Conservation (phyloP, 2,329 filamentous ascomycete species). For the Venturiaceae sp. region DNA sequence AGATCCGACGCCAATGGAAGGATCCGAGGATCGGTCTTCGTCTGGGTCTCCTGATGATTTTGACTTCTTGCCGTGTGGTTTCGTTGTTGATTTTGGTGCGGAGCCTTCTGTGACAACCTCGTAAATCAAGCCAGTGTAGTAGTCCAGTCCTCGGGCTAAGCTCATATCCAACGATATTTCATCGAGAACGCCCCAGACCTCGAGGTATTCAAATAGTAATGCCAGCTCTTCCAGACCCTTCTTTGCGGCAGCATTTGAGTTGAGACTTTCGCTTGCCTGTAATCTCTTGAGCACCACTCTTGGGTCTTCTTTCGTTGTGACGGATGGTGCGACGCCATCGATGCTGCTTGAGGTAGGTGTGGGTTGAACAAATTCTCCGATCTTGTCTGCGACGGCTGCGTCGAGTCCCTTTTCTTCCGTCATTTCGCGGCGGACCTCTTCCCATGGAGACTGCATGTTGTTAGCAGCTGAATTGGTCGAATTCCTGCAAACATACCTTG, state of each 20-base stretch:
- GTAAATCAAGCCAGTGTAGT: constrained; percentile 86
- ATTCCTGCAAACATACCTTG: constrained; percentile 47
- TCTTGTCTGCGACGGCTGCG: constrained; percentile 69
- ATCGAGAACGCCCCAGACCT: constrained; percentile 63
- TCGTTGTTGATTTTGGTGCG: constrained; percentile 36
- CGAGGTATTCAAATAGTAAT: constrained; percentile 71
- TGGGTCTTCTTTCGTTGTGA: background rate
- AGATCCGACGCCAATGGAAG: constrained; percentile 75
- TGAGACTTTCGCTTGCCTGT: constrained; percentile 55
- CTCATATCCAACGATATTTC: constrained; percentile 83
- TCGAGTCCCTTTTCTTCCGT: constrained; percentile 80
- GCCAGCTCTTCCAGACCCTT: constrained; percentile 73
- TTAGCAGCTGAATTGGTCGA: background rate
- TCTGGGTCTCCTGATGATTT: constrained; percentile 38
- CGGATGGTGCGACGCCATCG: constrained; percentile 29
- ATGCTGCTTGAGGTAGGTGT: constrained; percentile 46
- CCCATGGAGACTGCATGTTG: constrained; percentile 52
- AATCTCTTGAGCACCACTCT: constrained; percentile 54
- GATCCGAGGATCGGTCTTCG: constrained; percentile 66
- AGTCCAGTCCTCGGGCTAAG: constrained; percentile 83
- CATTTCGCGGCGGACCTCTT: constrained; percentile 87
- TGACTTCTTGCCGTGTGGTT: constrained; percentile 37
- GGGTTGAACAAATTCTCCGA: constrained; percentile 68
- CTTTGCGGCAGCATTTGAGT: constrained; percentile 64
- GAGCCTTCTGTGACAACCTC: constrained; percentile 80